Evolutionary conservation across 2,329 filamentous ascomycete genomes (phyloP).

Genomic region (Chaetomium sp.): DNA sequence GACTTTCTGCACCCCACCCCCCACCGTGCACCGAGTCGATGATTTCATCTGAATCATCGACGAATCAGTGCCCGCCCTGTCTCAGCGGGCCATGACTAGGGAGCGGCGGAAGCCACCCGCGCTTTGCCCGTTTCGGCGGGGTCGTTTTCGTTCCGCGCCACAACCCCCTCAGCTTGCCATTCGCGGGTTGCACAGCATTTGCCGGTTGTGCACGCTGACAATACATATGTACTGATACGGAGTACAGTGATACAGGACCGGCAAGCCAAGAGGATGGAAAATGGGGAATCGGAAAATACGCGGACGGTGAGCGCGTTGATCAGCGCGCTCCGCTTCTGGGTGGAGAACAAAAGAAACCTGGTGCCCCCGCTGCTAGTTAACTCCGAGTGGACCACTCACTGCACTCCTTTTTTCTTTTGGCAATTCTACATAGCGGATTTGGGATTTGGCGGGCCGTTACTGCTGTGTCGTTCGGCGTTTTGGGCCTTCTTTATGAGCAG

Average conservation of each 20-base stretch:
- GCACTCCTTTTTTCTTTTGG: background rate
- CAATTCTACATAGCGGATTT: background rate
- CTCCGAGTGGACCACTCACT: background rate
- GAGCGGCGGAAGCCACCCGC: background rate
- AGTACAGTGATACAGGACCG: too few relatives aligned
- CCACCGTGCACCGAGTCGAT: slow-evolving; percentile 1
- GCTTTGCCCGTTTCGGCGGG: background rate
- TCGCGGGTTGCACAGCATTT: background rate
- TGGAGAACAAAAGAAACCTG: background rate
- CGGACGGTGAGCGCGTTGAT: background rate
- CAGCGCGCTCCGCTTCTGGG: background rate
- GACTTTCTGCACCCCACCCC: background rate
- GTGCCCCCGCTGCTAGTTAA: background rate
- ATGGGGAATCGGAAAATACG: background rate
- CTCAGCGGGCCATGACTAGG: background rate
- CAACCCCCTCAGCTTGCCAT: background rate
- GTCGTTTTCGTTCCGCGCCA: background rate
- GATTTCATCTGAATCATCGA: slow-evolving; percentile 16
- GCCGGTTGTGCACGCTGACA: background rate
- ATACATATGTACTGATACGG: too few relatives aligned
- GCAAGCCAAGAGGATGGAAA: background rate
- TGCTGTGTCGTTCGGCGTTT: background rate
- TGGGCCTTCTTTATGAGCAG: background rate
- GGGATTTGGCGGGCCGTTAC: background rate
- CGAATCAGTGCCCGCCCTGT: background rate